Base-by-base conservation (phyloP, 768 basidiomycete species). In the Candolleomyces eurysporus region DNA sequence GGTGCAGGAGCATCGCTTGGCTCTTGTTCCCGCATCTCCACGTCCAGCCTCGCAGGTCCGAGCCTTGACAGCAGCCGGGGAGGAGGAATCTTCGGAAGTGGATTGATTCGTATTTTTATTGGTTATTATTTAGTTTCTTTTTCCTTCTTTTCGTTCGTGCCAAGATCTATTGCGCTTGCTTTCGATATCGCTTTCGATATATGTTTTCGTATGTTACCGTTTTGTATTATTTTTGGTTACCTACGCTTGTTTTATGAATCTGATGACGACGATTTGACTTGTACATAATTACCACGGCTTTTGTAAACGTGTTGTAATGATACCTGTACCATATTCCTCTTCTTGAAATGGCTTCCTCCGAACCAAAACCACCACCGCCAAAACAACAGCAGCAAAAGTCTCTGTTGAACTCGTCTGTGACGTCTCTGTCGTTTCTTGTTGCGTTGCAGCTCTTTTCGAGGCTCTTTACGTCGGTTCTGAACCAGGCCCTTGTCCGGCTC, bases 361-460 rank as follows among this genome's bases (percentile, higher is more conserved):
- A 13, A 52, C 21, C 31, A 14, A 13, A 13, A 54, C 17, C 5
- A 54, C 11, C 57, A 46, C n/a, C n/a, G n/a, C 31, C 32, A 3
- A 17, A 4, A 46, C n/a, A 22, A 17, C 11, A 46, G 55, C 40
- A 40, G n/a, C n/a, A n/a, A n/a, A n/a, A n/a, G 68, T 70, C 63
- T 9, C 67, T 77, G 51, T 58, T 70, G 45, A 68, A 69, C 13
- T 72, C 75, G 22, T 75, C 78, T 0, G 69, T 83, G 14, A 76
- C 82, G 0, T 79, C 77, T n/a, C 74, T 75, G 36, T 76, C 80
- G 14, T 89, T 90, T 26, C 83, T 99, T 36, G 88, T 99, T 64
- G 84, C 86, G 36, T 85, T 98, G 17, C 97, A 98, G 69, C 79
- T 97, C 36, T 78, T 90, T 59, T 92, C 95, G 56, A 84, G 97